A percentile compares a stretch with the other conserved stretches of the same genome.
Evolutionary conservation across 345 rosid genomes (phyloP).

Genomic region (Physaria fendleri): DNA sequence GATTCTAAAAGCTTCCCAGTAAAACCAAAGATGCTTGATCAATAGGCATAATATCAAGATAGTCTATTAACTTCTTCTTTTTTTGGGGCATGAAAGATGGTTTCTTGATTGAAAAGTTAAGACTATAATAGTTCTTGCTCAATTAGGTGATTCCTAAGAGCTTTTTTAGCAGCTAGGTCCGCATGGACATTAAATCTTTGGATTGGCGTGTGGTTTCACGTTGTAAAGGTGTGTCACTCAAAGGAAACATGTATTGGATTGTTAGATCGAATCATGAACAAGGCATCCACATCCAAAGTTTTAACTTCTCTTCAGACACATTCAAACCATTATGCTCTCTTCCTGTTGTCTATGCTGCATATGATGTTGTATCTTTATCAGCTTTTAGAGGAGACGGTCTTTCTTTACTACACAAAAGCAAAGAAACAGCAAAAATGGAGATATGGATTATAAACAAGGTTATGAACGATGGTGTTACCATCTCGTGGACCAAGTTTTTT

Average conservation of each 20-base stretch:
- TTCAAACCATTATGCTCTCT: constrained; percentile 10
- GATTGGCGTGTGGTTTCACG: constrained; percentile 4
- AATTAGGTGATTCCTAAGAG: constrained; percentile 9
- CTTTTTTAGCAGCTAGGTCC: not conserved
- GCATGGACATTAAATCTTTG: not conserved
- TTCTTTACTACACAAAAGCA: not conserved
- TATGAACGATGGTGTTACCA: not conserved
- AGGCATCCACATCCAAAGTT: not conserved
- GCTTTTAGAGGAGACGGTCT: not conserved
- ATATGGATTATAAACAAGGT: constrained; percentile 5
- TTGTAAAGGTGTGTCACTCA: constrained; percentile 14
- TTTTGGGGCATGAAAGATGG: too few species aligned
- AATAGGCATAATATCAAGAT: too few species aligned
- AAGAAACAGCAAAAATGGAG: not conserved
- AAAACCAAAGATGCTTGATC: too few species aligned
- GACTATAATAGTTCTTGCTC: too few species aligned
- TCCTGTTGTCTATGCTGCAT: not conserved
- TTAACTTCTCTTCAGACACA: constrained; percentile 3
- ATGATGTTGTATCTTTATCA: not conserved
- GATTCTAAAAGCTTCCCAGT: too few species aligned
- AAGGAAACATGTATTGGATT: constrained; percentile 25
- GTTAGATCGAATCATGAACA: not conserved
- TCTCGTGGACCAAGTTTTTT: constrained; percentile 15
- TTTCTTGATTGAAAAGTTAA: too few species aligned
- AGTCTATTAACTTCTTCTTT: too few species aligned